Conservation (phyloP, 2,329 filamentous ascomycete genomes). For the Colletotrichum caudatum region DNA sequence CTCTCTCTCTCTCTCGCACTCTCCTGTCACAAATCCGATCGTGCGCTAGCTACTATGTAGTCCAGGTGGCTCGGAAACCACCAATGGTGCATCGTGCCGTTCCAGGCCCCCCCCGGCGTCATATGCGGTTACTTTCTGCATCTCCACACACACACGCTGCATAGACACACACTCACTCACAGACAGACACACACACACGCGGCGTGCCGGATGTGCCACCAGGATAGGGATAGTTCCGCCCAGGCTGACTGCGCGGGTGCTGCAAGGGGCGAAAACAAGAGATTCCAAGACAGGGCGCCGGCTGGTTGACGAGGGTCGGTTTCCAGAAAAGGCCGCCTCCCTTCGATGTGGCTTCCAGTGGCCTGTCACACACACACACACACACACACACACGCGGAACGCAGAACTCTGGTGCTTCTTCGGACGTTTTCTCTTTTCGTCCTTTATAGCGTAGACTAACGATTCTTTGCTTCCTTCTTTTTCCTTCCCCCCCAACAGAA, state of each 20-base stretch:
- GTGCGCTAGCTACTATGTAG: background rate
- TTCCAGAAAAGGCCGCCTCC: constrained; percentile 26
- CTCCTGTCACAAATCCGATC: constrained; percentile 19
- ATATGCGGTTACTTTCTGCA: background rate
- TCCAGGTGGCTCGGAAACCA: background rate
- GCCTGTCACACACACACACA: constrained; percentile 29
- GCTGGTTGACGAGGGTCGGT: background rate
- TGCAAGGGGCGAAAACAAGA: constrained; percentile 19
- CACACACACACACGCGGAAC: constrained; percentile 26
- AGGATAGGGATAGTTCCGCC: constrained; percentile 41
- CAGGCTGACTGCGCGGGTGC: background rate
- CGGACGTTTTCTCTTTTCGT: constrained; percentile 27
- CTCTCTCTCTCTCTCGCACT: no score
- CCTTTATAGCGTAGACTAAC: background rate
- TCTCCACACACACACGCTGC: background rate
- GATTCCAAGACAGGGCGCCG: background rate
- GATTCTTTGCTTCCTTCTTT: background rate
- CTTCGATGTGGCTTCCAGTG: constrained; percentile 31
- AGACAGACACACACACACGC: constrained; percentile 7
- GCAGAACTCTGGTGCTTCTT: constrained; percentile 27
- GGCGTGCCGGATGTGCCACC: constrained; percentile 39
- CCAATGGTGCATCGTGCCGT: constrained; percentile 27
- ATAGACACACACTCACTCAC: no score
- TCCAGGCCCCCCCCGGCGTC: constrained; percentile 9
- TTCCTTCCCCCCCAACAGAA: background rate